These are phyloP conservation scores for Zostera marina DNA, from an alignment of 116 monocot species.

Conservation along the genomic window DNA sequence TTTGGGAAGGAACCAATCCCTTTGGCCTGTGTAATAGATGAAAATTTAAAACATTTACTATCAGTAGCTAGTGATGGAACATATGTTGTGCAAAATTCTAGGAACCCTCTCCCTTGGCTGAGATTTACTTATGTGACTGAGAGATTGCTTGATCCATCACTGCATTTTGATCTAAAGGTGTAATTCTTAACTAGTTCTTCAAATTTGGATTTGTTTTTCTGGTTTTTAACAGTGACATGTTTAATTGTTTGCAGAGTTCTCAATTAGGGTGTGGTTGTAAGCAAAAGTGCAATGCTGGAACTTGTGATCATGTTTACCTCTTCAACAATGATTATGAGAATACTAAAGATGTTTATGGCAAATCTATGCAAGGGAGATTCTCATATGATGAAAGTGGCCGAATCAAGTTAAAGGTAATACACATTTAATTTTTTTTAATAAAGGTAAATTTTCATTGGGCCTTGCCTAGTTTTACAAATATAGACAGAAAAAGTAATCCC, in stretches of 20 bases:
- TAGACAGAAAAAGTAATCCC: no score
- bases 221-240: constrained; percentile 3
- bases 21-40: constrained; percentile 71
- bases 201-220: neutral
- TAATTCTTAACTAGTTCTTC: neutral
- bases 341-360: constrained; percentile 58
- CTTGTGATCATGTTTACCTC: constrained; percentile 86
- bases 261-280: constrained; percentile 69
- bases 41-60: constrained; percentile 34
- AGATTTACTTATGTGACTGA: constrained; percentile 61
- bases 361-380: constrained; percentile 62
- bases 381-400: constrained; percentile 70
- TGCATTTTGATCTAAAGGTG: constrained; percentile 51
- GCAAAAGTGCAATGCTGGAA: constrained; percentile 38
- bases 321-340: constrained; percentile 76
- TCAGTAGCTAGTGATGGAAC: constrained; percentile 11
- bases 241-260: constrained; percentile 47
- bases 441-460: no score
- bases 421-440: neutral
- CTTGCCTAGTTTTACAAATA: no score
- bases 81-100: constrained; percentile 7
- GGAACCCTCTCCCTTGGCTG: constrained; percentile 44
- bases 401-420: constrained; percentile 71
- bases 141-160: constrained; percentile 53
- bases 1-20: constrained; percentile 76